Conservation (phyloP, 768 basidiomycete genomes). For the Sporobolomyces pararoseus region DNA sequence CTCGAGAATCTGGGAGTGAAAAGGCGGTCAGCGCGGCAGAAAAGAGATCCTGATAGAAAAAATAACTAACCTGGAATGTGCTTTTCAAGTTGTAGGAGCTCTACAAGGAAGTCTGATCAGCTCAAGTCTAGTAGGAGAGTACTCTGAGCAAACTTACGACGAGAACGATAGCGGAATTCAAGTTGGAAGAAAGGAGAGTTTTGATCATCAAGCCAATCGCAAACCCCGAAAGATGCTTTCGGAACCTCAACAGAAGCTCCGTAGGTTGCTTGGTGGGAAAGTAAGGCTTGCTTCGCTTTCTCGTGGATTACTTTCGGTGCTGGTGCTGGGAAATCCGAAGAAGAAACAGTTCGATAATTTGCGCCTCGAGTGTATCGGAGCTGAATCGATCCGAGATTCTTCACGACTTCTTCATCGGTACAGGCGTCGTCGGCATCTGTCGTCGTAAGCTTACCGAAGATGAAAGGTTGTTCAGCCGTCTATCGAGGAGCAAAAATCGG, state of each 20-base stretch:
- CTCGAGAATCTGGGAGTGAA: neutral
- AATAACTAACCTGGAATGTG: slow-evolving; percentile 3
- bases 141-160: neutral
- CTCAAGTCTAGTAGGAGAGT: neutral
- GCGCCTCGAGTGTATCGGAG: neutral
- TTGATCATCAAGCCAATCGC: neutral
- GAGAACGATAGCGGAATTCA: slow-evolving; percentile 14
- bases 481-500: neutral
- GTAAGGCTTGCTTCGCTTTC: neutral
- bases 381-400: neutral
- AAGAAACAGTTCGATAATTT: neutral
- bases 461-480: neutral
- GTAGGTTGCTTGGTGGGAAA: neutral
- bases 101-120: neutral
- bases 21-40: no score
- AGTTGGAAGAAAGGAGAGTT: neutral
- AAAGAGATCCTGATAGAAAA: neutral
- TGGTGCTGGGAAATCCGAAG: no score
- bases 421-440: neutral
- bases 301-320: no score
- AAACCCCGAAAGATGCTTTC: neutral
- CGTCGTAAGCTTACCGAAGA: slow-evolving; percentile 2
- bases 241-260: no score
- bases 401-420: neutral
- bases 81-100: slow-evolving; percentile 11